These are phyloP conservation scores for Rhexocercosporidium sp. DNA, from an alignment of 2,329 filamentous ascomycete species.

Conservation along the genomic window DNA sequence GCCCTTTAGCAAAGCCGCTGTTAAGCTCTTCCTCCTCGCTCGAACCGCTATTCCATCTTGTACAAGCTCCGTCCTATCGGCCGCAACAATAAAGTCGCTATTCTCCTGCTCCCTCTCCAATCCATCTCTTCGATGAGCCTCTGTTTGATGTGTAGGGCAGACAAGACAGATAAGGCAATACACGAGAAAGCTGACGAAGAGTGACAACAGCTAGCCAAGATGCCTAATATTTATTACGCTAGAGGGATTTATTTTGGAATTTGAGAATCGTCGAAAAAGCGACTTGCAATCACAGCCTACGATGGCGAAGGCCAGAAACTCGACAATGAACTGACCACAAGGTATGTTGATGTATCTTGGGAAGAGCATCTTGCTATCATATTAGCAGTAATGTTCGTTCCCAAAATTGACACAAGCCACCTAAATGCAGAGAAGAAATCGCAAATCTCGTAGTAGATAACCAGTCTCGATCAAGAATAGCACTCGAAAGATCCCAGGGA, in stretches of 20 bases:
- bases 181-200: conserved; percentile 40
- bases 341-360: conserved; percentile 61
- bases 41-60: conserved; percentile 22
- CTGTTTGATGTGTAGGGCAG: conserved; percentile 47
- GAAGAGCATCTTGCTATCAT: conserved; percentile 55
- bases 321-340: conserved; percentile 59
- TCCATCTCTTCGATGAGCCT: conserved; percentile 43
- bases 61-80: conserved; percentile 36
- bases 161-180: conserved; percentile 45
- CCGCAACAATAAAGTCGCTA: conserved; percentile 32
- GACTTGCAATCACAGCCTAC: conserved; percentile 32
- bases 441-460: conserved; percentile 46
- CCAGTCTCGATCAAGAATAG: conserved; percentile 42
- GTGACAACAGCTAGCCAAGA: conserved; percentile 45
- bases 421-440: conserved; percentile 55
- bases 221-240: conserved; percentile 42
- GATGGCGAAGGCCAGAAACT: conserved; percentile 56
- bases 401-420: conserved; percentile 59
- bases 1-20: too few species aligned
- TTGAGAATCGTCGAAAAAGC: too few species aligned
- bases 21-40: background rate
- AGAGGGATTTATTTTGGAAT: too few species aligned
- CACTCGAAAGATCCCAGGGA: conserved; percentile 54
- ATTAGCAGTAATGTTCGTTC: conserved; percentile 63
- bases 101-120: conserved; percentile 38